Evolutionary conservation across 1,284 basidiomycete species (phyloP).

Genomic region (Rugosomyces carneus): DNA sequence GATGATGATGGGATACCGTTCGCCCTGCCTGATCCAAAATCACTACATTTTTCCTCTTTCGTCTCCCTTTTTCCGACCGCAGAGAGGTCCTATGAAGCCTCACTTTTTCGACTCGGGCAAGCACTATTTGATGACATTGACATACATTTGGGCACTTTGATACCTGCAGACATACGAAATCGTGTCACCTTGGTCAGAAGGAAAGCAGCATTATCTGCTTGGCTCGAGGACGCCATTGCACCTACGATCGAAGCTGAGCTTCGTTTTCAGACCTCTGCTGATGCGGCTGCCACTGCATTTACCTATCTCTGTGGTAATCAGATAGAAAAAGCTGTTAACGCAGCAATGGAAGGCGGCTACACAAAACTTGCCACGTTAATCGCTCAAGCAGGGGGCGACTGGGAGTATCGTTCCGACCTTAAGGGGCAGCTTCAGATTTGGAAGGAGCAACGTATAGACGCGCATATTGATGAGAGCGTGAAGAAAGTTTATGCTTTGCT

Average conservation of each 20-base stretch:
- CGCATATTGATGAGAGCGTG: conserved; percentile 64
- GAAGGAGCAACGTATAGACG: conserved; percentile 73
- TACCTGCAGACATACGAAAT: conserved; percentile 54
- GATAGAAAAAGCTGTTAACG: conserved; percentile 75
- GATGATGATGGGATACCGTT: conserved; percentile 51
- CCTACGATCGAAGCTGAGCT: conserved; percentile 72
- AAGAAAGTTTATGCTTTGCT: conserved; percentile 84
- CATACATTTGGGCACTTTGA: conserved; percentile 51
- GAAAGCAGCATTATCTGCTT: conserved; percentile 78
- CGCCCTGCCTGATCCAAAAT: conserved; percentile 32
- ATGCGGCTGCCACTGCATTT: conserved; percentile 57
- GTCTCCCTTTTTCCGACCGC: conserved; percentile 65
- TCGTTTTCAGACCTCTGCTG: conserved; percentile 38
- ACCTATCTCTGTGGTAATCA: conserved; percentile 85
- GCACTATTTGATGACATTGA: conserved; percentile 86
- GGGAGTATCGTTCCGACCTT: conserved; percentile 72
- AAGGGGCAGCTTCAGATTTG: conserved; percentile 79
- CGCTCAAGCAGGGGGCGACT: conserved; percentile 82
- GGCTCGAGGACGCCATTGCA: conserved; percentile 78
- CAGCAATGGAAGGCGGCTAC: conserved; percentile 73
- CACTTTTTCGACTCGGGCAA: conserved; percentile 82
- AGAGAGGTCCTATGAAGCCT: conserved; percentile 74
- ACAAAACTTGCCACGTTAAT: conserved; percentile 90
- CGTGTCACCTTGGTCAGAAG: conserved; percentile 64
- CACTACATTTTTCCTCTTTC: conserved; percentile 79